phyloP scores from a whole-genome alignment of 495 filamentous ascomycete genomes.

The Annulohypoxylon nitens region DNA sequence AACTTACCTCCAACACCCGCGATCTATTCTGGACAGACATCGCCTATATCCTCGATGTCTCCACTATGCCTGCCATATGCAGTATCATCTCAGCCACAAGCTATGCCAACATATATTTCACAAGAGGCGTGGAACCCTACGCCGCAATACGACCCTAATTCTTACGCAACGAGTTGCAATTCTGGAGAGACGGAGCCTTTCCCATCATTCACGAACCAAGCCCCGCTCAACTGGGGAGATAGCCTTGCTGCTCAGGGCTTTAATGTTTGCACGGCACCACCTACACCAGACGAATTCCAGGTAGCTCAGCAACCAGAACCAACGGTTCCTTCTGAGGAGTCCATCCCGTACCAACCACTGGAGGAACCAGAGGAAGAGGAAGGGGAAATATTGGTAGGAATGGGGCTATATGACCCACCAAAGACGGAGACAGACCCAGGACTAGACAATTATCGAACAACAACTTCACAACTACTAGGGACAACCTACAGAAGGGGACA shows the following conservation, averaged over 20 bases:
- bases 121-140: slow-evolving; percentile 42
- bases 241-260: slow-evolving; percentile 55
- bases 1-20: slow-evolving; percentile 58
- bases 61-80: slow-evolving; percentile 57
- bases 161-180: slow-evolving; percentile 26
- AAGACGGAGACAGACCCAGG: slow-evolving; percentile 56
- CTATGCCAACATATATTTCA: slow-evolving; percentile 44
- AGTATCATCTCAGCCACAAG: slow-evolving; percentile 35
- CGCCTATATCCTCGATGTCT: slow-evolving; percentile 58
- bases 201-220: slow-evolving; percentile 39
- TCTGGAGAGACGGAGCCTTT: slow-evolving; percentile 32
- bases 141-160: slow-evolving; percentile 32
- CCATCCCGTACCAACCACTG: slow-evolving; percentile 60
- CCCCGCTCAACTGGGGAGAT: slow-evolving; percentile 56
- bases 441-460: slow-evolving; percentile 61
- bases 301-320: slow-evolving; percentile 62
- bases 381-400: slow-evolving; percentile 81
- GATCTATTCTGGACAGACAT: slow-evolving; percentile 62
- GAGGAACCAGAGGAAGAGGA: slow-evolving; percentile 58
- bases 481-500: slow-evolving; percentile 67
- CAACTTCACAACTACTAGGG: slow-evolving; percentile 64
- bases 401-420: slow-evolving; percentile 84
- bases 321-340: slow-evolving; percentile 57
- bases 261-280: slow-evolving; percentile 62
- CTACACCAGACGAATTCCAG: slow-evolving; percentile 71